Evolutionary conservation across 225 moss, liverwort and hornwort species (phyloP).

Genomic region (Straminergon stramineum): DNA sequence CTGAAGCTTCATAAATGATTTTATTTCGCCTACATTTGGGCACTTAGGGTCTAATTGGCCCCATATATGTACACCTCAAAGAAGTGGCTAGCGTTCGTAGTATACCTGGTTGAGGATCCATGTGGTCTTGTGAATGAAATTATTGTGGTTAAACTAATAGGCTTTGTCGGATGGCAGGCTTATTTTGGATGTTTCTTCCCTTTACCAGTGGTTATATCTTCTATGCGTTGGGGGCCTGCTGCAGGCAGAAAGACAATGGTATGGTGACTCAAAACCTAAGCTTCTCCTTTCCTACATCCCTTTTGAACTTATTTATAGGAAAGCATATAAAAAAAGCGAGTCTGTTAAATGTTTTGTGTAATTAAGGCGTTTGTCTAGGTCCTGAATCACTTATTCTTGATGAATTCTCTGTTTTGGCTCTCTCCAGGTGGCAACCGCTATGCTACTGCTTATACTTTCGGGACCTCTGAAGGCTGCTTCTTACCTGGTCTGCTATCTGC

Average conservation of each 20-base stretch:
- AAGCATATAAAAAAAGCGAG: background rate
- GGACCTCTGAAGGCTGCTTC: constrained; percentile 94
- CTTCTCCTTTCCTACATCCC: background rate
- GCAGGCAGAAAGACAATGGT: constrained; percentile 99
- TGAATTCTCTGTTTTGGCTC: background rate
- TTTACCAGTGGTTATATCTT: constrained; percentile 92
- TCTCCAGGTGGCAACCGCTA: constrained; percentile 69
- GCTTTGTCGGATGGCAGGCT: constrained; percentile 33
- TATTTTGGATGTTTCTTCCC: constrained; percentile 98
- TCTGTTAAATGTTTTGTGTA: background rate
- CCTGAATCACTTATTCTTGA: background rate
- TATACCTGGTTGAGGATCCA: background rate
- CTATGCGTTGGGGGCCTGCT: constrained; percentile 93
- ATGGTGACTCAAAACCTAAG: background rate
- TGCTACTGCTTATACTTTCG: constrained; percentile 79
- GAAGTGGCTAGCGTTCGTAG: background rate
- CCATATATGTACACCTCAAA: background rate
- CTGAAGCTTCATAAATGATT: background rate
- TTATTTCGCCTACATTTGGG: background rate
- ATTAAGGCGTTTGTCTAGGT: background rate
- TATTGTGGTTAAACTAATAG: background rate
- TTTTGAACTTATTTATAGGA: background rate
- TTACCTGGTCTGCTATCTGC: constrained; percentile 65
- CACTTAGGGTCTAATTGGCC: background rate
- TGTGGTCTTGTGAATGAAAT: background rate